Evolutionary conservation across 2,329 filamentous ascomycete species (phyloP).

Genomic region (Pseudogymnoascus sp.): DNA sequence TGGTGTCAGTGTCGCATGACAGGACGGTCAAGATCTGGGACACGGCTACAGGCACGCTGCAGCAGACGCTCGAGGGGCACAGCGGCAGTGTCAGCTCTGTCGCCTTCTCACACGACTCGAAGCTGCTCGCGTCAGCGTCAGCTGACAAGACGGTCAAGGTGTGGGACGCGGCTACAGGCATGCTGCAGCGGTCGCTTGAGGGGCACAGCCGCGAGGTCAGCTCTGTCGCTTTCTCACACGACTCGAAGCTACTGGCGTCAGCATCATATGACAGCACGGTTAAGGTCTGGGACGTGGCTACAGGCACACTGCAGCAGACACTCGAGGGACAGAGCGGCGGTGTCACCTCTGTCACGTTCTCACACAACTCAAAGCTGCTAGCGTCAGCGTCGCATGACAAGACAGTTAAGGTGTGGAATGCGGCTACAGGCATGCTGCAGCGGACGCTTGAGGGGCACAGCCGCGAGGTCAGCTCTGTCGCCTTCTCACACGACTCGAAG

Average conservation of each 20-base stretch:
- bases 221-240: too few species aligned
- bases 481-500: constrained; percentile 12
- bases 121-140: constrained; percentile 6
- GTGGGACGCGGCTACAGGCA: too few species aligned
- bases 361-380: constrained; percentile 1
- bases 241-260: constrained; percentile 7
- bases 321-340: background rate
- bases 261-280: constrained; percentile 9
- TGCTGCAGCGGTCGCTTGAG: constrained; percentile 11
- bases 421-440: constrained; percentile 8
- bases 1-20: too few species aligned
- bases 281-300: constrained; percentile 9
- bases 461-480: background rate
- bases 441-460: constrained; percentile 16
- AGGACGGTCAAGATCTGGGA: too few species aligned
- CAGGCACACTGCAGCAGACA: background rate
- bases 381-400: background rate
- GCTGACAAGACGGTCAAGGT: constrained; percentile 13
- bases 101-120: too few species aligned
- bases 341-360: constrained; percentile 11
- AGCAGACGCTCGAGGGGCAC: too few species aligned
- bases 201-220: constrained; percentile 13
- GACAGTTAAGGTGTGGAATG: constrained; percentile 14
- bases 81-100: too few species aligned
- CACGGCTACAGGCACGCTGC: too few species aligned